A percentile compares a stretch with the other conserved stretches of the same genome.
phyloP scores from a whole-genome alignment of 1,284 basidiomycete species.

The Ceraceosorus guamensis region DNA sequence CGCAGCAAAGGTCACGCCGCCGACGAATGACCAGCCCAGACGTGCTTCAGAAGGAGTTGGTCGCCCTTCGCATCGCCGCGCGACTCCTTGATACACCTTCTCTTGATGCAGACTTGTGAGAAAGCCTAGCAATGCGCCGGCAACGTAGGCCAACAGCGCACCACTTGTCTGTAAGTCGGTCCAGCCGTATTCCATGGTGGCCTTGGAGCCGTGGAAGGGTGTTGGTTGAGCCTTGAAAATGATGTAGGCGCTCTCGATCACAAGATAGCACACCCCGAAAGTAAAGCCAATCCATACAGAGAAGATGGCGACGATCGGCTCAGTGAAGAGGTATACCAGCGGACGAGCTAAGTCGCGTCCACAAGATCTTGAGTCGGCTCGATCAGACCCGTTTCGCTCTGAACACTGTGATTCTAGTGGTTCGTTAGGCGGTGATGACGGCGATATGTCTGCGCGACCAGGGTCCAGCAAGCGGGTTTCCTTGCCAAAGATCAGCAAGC shows the following conservation, averaged over 20 bases:
- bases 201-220: not conserved
- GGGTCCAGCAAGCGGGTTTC: slow-evolving; percentile 14
- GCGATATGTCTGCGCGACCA: slow-evolving; percentile 16
- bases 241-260: slow-evolving; percentile 23
- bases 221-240: slow-evolving; percentile 21
- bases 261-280: slow-evolving; percentile 24
- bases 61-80: slow-evolving; percentile 35
- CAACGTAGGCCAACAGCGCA: slow-evolving; percentile 22
- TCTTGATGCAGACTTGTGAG: slow-evolving; percentile 56
- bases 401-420: slow-evolving; percentile 30
- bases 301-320: slow-evolving; percentile 51
- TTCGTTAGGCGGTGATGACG: slow-evolving; percentile 46
- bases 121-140: slow-evolving; percentile 55
- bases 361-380: slow-evolving; percentile 17
- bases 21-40: slow-evolving; percentile 44
- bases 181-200: slow-evolving; percentile 17
- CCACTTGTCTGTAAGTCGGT: slow-evolving; percentile 17
- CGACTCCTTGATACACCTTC: slow-evolving; percentile 18
- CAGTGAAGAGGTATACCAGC: slow-evolving; percentile 48
- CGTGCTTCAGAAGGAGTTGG: slow-evolving; percentile 51
- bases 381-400: slow-evolving; percentile 15
- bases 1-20: slow-evolving; percentile 18
- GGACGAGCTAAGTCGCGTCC: slow-evolving; percentile 13
- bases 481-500: slow-evolving; percentile 32
- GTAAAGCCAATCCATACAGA: slow-evolving; percentile 49